Percentiles rank a stretch among this genome's conserved stretches.
Evolutionary conservation across 2,329 filamentous ascomycete species (phyloP).

Genomic region (Aspergillus carbonarius): DNA sequence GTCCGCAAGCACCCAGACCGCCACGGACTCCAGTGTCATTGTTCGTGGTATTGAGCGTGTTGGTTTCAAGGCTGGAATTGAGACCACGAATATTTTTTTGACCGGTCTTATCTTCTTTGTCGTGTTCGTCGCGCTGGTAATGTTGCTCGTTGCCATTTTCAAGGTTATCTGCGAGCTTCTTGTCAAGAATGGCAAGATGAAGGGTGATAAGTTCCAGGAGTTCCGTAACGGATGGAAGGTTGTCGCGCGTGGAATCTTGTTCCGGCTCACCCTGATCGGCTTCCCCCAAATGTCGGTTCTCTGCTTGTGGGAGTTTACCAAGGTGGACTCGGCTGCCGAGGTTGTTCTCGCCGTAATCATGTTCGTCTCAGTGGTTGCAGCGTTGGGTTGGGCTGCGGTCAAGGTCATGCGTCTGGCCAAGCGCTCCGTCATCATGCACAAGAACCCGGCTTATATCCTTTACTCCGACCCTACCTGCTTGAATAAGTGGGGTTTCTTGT

Average conservation of each 20-base stretch:
- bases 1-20: conserved; percentile 33
- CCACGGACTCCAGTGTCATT: conserved; percentile 3
- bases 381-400: conserved; percentile 79
- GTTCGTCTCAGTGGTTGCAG: conserved; percentile 74
- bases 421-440: conserved; percentile 85
- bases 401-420: conserved; percentile 89
- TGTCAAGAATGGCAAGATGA: conserved; percentile 73
- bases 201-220: conserved; percentile 81
- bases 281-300: conserved; percentile 89
- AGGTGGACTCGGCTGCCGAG: conserved; percentile 79
- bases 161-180: conserved; percentile 78
- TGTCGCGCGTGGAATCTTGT: conserved; percentile 89
- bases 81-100: conserved; percentile 89
- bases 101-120: conserved; percentile 88
- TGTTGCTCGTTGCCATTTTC: conserved; percentile 71
- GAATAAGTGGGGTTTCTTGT: conserved; percentile 98
- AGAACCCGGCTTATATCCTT: conserved; percentile 94
- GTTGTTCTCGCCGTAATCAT: conserved; percentile 87
- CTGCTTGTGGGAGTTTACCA: conserved; percentile 90
- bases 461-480: conserved; percentile 92
- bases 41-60: conserved; percentile 86
- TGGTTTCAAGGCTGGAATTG: conserved; percentile 80
- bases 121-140: conserved; percentile 74
- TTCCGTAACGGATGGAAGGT: conserved; percentile 95
- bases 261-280: conserved; percentile 84